phyloP scores from a whole-genome alignment of 129 eudicot species.

The Flaveria trinervia region DNA sequence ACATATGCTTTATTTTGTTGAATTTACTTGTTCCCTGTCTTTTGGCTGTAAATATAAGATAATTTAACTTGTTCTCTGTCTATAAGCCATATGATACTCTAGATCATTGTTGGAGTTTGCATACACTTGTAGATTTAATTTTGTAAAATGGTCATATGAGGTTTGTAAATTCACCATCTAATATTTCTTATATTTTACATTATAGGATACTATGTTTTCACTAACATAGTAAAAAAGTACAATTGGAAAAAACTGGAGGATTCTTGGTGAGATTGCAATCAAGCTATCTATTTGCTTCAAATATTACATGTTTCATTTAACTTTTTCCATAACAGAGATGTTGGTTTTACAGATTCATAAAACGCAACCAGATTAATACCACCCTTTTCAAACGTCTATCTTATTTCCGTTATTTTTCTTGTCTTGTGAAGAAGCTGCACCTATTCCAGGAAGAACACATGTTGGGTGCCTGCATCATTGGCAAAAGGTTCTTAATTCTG shows the following conservation, averaged over 20 bases:
- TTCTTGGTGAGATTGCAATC: conserved; percentile 49
- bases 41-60: too few species aligned
- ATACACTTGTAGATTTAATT: too few species aligned
- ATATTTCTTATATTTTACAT: too few species aligned
- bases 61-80: too few species aligned
- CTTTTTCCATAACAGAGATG: background rate
- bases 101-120: too few species aligned
- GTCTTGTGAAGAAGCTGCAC: conserved; percentile 62
- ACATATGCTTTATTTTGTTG: background rate
- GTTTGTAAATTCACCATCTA: too few species aligned
- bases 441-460: conserved; percentile 69
- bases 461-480: conserved; percentile 93
- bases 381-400: background rate
- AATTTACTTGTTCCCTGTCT: too few species aligned
- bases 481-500: conserved; percentile 26
- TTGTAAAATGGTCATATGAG: too few species aligned
- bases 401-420: conserved; percentile 20
- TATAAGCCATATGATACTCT: too few species aligned
- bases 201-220: too few species aligned
- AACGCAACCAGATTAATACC: background rate
- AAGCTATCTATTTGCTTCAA: conserved; percentile 13
- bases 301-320: background rate
- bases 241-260: too few species aligned
- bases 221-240: too few species aligned
- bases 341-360: background rate